A percentile compares a stretch with the other conserved stretches of the same genome.
Conservation (phyloP, 129 eudicot species). For the Kitagawia praeruptora region DNA sequence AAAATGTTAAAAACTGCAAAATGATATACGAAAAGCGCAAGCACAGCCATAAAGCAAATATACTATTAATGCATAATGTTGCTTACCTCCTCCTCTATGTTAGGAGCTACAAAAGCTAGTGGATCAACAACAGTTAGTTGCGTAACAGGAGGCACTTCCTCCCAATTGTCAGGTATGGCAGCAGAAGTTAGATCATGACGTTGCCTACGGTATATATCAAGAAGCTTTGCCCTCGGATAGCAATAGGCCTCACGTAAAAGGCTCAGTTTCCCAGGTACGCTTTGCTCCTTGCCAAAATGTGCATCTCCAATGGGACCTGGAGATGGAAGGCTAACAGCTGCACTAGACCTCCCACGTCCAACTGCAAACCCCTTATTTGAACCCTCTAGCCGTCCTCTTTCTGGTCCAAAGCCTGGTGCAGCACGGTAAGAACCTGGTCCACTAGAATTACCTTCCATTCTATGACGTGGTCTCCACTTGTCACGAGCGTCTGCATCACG, state of each 20-base stretch:
- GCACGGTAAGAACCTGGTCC: slow-evolving; percentile 65
- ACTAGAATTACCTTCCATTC: slow-evolving; percentile 59
- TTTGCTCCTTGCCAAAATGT: slow-evolving; percentile 32
- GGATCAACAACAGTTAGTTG: slow-evolving; percentile 52
- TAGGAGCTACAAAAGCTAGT: slow-evolving; percentile 78
- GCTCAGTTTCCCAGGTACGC: slow-evolving; percentile 56
- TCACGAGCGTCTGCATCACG: slow-evolving; percentile 80
- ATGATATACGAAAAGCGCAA: neutral
- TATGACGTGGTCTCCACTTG: slow-evolving; percentile 96
- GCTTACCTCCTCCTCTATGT: slow-evolving; percentile 68
- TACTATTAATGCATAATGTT: neutral
- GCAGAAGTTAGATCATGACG: slow-evolving; percentile 39
- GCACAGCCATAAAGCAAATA: neutral
- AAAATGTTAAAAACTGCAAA: neutral
- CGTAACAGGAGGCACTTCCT: slow-evolving; percentile 52
- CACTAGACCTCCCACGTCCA: slow-evolving; percentile 81
- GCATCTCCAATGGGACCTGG: slow-evolving; percentile 39
- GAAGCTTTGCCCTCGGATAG: slow-evolving; percentile 84
- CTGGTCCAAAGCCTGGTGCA: slow-evolving; percentile 89
- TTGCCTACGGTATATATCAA: slow-evolving; percentile 82
- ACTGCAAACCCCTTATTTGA: slow-evolving; percentile 61
- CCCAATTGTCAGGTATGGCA: slow-evolving; percentile 35
- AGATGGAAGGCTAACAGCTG: slow-evolving; percentile 37
- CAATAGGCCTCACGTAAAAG: slow-evolving; percentile 28
- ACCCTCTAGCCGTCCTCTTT: slow-evolving; percentile 58